A percentile compares a stretch with the other conserved stretches of the same genome.
Evolutionary conservation across 495 filamentous ascomycete genomes (phyloP).

Genomic region (Annulohypoxylon maeteangense): DNA sequence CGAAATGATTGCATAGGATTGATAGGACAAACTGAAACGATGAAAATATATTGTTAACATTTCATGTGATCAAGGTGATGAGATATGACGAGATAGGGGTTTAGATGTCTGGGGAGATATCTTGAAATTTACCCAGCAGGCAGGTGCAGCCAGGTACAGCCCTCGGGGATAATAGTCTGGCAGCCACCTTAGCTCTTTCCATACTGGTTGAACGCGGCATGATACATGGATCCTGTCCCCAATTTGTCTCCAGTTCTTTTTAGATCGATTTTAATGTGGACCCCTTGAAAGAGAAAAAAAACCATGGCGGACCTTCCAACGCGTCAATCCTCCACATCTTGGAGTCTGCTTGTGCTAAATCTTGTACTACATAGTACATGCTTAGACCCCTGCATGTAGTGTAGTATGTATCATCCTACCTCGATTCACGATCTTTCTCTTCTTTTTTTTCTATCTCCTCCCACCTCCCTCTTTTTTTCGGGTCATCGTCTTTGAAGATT

Average conservation of each 20-base stretch:
- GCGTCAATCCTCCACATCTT: slow-evolving; percentile 30
- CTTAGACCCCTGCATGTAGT: background rate
- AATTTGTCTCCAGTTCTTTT: slow-evolving; percentile 17
- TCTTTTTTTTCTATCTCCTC: slow-evolving; percentile 19
- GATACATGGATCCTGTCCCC: slow-evolving; percentile 3
- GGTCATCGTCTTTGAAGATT: slow-evolving; percentile 12
- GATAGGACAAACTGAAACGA: background rate
- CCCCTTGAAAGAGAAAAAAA: slow-evolving; percentile 15
- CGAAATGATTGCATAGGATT: background rate
- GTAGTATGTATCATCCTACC: slow-evolving; percentile 13
- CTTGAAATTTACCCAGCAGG: slow-evolving; percentile 7
- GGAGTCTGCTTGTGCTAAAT: background rate
- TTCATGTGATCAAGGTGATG: background rate
- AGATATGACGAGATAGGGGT: background rate
- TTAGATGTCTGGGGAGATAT: background rate
- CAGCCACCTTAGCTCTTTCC: background rate
- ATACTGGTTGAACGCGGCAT: background rate
- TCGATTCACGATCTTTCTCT: slow-evolving; percentile 33
- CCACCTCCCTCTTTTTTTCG: slow-evolving; percentile 2
- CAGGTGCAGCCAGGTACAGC: background rate
- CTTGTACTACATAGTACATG: slow-evolving; percentile 19
- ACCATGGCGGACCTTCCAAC: slow-evolving; percentile 34
- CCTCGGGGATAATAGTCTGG: background rate
- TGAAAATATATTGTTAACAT: background rate
- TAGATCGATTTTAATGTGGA: slow-evolving; percentile 42